A percentile compares a stretch with the other conserved stretches of the same genome.
Conservation (phyloP, 208 protist genomes). For the Angomonas desouzai region DNA sequence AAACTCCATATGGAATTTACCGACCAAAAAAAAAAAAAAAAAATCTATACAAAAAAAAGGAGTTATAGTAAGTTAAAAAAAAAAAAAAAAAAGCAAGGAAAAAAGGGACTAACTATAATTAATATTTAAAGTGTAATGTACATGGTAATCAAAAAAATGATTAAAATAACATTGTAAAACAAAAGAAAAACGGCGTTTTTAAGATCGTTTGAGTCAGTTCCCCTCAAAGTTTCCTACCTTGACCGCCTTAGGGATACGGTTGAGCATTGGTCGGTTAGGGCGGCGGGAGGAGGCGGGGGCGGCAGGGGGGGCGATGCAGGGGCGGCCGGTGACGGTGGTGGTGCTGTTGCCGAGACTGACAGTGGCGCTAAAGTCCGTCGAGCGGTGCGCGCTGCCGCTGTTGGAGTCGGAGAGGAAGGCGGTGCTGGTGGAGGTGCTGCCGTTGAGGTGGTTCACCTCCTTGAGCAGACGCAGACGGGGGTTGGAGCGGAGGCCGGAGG, state of each 20-base stretch:
- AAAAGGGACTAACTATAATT: conserved; percentile 7
- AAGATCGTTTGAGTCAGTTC: not conserved
- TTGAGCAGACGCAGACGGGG: conserved; percentile 5
- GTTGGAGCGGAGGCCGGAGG: conserved; percentile 3
- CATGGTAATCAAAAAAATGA: no score
- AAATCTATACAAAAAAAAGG: no score
- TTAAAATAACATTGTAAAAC: not conserved
- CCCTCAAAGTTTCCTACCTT: not conserved
- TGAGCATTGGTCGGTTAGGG: not conserved
- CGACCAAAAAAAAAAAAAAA: no score
- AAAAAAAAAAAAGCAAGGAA: conserved; percentile 15
- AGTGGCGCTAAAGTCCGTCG: not conserved
- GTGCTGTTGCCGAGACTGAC: not conserved
- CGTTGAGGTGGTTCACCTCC: not conserved
- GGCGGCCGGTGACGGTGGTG: not conserved
- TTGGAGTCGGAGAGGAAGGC: conserved; percentile 22
- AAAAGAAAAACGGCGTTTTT: not conserved
- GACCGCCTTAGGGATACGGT: not conserved
- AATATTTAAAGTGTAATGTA: no score
- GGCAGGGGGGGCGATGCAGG: conserved; percentile 4
- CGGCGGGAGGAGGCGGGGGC: conserved; percentile 11
- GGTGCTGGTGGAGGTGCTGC: conserved; percentile 14
- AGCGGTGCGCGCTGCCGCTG: conserved; percentile 7
- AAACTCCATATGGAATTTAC: no score
- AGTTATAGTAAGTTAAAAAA: conserved; percentile 11